Conservation (phyloP, 1,284 basidiomycete genomes). For the Ceratobasidium sp. region DNA sequence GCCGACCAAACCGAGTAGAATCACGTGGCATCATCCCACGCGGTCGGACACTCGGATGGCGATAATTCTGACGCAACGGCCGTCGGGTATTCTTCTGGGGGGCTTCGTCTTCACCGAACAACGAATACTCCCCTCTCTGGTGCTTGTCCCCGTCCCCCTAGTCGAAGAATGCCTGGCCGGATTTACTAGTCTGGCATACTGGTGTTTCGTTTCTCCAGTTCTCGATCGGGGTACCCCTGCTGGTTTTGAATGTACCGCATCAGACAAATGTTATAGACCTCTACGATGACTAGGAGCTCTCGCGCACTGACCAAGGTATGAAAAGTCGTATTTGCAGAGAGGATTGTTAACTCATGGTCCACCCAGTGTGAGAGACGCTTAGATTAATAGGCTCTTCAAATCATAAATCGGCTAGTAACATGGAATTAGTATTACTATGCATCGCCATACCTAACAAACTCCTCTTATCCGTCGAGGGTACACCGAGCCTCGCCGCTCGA, state of each 20-base stretch:
- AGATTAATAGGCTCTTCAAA: neutral
- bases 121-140: too few relatives aligned
- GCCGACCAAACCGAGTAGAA: too few relatives aligned
- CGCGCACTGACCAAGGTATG: neutral
- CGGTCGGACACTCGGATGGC: too few relatives aligned
- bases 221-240: neutral
- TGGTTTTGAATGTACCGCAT: neutral
- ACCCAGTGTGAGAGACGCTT: neutral
- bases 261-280: neutral
- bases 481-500: neutral
- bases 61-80: too few relatives aligned
- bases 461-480: neutral
- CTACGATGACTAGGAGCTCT: neutral
- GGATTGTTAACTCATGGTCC: neutral
- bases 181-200: conserved; percentile 4
- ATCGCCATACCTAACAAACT: neutral
- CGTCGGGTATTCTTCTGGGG: too few relatives aligned
- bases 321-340: neutral
- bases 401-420: neutral
- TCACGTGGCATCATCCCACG: too few relatives aligned
- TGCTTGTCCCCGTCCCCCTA: too few relatives aligned
- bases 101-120: too few relatives aligned
- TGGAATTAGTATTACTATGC: neutral
- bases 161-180: too few relatives aligned
- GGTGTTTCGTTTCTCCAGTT: neutral